Percentiles rank a stretch among this genome's conserved stretches.
Conservation (phyloP, 805 yeast species). For the Debaryomyces hansenii region DNA sequence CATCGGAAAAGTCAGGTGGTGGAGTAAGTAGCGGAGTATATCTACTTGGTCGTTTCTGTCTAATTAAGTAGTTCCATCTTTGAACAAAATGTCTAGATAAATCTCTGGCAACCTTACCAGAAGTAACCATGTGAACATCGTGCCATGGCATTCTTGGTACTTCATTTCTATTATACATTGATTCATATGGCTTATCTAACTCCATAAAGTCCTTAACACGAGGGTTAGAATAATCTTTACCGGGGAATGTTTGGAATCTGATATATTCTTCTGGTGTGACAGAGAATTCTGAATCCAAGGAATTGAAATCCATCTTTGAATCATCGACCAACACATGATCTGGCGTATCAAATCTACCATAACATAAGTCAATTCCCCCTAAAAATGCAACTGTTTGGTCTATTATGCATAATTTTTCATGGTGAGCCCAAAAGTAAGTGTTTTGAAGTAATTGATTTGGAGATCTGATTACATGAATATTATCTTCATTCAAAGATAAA, state of each 20-base stretch:
- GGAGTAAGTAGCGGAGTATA: constrained; percentile 91
- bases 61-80: constrained; percentile 90
- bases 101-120: constrained; percentile 94
- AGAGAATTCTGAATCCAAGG: constrained; percentile 29
- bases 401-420: constrained; percentile 83
- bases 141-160: constrained; percentile 99
- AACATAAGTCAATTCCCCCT: constrained; percentile 96
- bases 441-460: constrained; percentile 94
- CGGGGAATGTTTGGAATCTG: constrained; percentile 77
- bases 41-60: constrained; percentile 94
- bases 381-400: constrained; percentile 88
- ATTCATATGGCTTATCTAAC: constrained; percentile 83
- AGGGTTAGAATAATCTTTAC: constrained; percentile 96
- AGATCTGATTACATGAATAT: constrained; percentile 86
- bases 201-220: constrained; percentile 83
- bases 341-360: constrained; percentile 94
- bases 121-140: constrained; percentile 93
- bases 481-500: constrained; percentile 73
- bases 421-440: constrained; percentile 98
- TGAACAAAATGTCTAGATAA: constrained; percentile 92
- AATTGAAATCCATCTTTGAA: constrained; percentile 33
- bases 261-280: constrained; percentile 40
- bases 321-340: constrained; percentile 91
- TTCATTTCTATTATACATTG: constrained; percentile 79
- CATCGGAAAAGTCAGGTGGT: constrained; percentile 79